Percentiles rank a stretch among this genome's conserved stretches.
These are phyloP conservation scores for Cryptosporidium ubiquitum DNA, from an alignment of 169 alveolate genomes.

Conservation along the genomic window DNA sequence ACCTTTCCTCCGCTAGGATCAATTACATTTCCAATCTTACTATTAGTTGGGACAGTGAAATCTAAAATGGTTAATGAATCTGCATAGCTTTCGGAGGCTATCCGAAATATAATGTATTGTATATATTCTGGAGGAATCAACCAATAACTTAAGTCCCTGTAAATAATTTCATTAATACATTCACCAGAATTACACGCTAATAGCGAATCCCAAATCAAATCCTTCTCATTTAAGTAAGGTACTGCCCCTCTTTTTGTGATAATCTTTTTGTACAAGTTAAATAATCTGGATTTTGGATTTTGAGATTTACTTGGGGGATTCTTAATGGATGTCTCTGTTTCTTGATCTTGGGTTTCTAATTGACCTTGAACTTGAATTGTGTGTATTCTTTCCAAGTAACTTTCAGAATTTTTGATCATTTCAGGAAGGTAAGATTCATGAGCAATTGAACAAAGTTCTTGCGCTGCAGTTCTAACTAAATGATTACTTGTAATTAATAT, in stretches of 20 bases:
- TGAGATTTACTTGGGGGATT: neutral
- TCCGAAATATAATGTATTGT: neutral
- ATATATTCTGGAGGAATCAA: conserved; percentile 26
- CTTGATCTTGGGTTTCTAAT: neutral
- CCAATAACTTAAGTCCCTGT: conserved; percentile 45
- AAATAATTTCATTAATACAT: conserved; percentile 36
- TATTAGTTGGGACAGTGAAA: neutral
- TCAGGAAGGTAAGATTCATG: conserved; percentile 41
- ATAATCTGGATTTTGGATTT: conserved; percentile 5
- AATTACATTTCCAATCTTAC: conserved; percentile 20
- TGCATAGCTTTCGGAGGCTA: conserved; percentile 24
- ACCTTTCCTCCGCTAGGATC: conserved; percentile 24
- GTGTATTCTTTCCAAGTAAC: conserved; percentile 33
- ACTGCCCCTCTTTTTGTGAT: conserved; percentile 11
- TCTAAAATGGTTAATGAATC: conserved; percentile 19
- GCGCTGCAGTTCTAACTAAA: conserved; percentile 39
- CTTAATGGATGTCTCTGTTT: neutral
- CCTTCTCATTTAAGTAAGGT: conserved; percentile 19
- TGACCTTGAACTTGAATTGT: neutral
- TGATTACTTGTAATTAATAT: conserved; percentile 40
- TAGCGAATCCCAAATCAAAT: conserved; percentile 33
- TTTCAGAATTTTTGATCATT: conserved; percentile 28
- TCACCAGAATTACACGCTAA: conserved; percentile 29
- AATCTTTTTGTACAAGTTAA: conserved; percentile 19
- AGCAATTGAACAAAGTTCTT: conserved; percentile 41